Evolutionary conservation across 495 filamentous ascomycete species (phyloP).

Genomic region (Symbiotaphrina buchneri): DNA sequence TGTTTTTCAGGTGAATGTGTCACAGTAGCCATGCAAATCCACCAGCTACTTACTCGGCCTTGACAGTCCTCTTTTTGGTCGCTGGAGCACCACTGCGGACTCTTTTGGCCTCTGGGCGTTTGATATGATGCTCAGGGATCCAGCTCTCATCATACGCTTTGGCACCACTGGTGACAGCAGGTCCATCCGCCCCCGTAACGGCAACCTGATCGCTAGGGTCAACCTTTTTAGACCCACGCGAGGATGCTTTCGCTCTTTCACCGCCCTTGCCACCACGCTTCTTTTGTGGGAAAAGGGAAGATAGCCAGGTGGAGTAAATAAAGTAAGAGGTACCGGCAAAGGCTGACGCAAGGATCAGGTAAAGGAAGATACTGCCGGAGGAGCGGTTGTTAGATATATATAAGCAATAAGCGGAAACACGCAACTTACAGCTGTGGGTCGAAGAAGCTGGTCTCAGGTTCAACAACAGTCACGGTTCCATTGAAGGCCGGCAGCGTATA

Average conservation of each 20-base stretch:
- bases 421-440: slow-evolving; percentile 79
- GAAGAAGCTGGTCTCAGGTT: slow-evolving; percentile 78
- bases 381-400: slow-evolving; percentile 10
- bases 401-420: not conserved
- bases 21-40: too few relatives aligned
- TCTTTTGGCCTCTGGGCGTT: slow-evolving; percentile 59
- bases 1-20: too few relatives aligned
- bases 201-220: slow-evolving; percentile 32
- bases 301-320: slow-evolving; percentile 95
- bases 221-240: slow-evolving; percentile 38
- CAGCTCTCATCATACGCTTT: slow-evolving; percentile 83
- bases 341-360: slow-evolving; percentile 63
- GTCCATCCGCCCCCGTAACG: slow-evolving; percentile 44
- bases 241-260: slow-evolving; percentile 31
- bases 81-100: slow-evolving; percentile 46
- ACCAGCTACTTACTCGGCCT: slow-evolving; percentile 7
- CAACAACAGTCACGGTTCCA: slow-evolving; percentile 72
- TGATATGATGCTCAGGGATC: slow-evolving; percentile 84
- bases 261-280: slow-evolving; percentile 40
- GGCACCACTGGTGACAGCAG: slow-evolving; percentile 38
- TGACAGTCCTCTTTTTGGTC: slow-evolving; percentile 24
- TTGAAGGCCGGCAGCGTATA: slow-evolving; percentile 69
- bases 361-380: slow-evolving; percentile 66
- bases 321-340: slow-evolving; percentile 75
- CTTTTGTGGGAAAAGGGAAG: slow-evolving; percentile 87